These are phyloP conservation scores for Fusarium oligoseptatum DNA, from an alignment of 2,329 filamentous ascomycete species.

Conservation along the genomic window DNA sequence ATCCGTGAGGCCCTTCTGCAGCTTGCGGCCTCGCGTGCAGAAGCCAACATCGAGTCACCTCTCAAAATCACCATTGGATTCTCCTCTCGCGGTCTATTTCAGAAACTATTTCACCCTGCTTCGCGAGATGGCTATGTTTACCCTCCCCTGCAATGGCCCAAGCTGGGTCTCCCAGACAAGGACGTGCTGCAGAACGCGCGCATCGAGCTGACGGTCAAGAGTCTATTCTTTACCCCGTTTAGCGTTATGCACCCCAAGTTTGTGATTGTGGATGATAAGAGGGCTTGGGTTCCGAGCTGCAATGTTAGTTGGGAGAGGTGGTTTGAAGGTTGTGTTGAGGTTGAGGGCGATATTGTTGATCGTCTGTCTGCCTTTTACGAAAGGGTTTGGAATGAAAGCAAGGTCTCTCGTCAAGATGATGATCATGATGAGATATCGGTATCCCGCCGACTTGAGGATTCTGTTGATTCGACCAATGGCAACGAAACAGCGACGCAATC, in stretches of 20 bases:
- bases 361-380: conserved; percentile 77
- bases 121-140: conserved; percentile 73
- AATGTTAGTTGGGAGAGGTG: conserved; percentile 91
- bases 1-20: conserved; percentile 69
- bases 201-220: conserved; percentile 79
- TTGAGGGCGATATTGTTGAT: conserved; percentile 72
- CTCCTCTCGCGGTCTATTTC: conserved; percentile 78
- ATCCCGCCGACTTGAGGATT: too few species aligned
- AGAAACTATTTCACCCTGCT: conserved; percentile 82
- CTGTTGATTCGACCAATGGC: conserved; percentile 19
- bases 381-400: conserved; percentile 70
- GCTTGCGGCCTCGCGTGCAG: conserved; percentile 64
- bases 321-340: conserved; percentile 82
- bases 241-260: conserved; percentile 93
- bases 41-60: conserved; percentile 38
- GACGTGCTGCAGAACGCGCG: conserved; percentile 65
- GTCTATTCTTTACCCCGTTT: conserved; percentile 82
- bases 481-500: conserved; percentile 47
- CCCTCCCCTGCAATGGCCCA: conserved; percentile 69
- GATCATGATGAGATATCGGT: background rate
- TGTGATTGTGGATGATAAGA: conserved; percentile 76
- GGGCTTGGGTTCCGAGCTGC: conserved; percentile 80
- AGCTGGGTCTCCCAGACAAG: conserved; percentile 73
- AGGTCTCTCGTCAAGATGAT: conserved; percentile 29
- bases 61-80: conserved; percentile 80